Percentiles rank a stretch among this genome's conserved stretches.
Evolutionary conservation across 257 asterid genomes (phyloP).

Genomic region (Nicotiana noctiflora): DNA sequence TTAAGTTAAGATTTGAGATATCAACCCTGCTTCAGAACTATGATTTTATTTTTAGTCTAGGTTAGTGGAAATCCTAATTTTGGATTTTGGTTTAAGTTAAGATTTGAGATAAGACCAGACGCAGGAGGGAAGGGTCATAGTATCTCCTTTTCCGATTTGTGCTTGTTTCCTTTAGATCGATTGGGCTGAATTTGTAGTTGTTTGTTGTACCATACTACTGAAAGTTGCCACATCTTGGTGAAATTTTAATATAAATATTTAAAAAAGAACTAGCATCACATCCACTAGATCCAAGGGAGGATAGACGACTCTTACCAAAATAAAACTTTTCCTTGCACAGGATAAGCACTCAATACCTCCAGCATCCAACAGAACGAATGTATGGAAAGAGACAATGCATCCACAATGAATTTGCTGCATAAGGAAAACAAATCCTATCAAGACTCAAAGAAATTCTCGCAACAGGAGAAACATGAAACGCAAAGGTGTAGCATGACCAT

Average conservation of each 20-base stretch:
- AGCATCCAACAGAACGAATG: constrained; percentile 95
- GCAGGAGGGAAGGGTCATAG: not conserved
- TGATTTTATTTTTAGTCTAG: not conserved
- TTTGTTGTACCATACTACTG: not conserved
- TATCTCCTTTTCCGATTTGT: not conserved
- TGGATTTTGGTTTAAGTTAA: not conserved
- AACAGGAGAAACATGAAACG: not conserved
- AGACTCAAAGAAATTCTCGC: not conserved
- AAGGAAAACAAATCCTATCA: constrained; percentile 16
- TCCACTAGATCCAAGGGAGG: not conserved
- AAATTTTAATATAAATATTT: not conserved
- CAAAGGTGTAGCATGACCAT: not conserved
- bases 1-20: not conserved
- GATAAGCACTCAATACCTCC: constrained; percentile 97
- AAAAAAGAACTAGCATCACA: not conserved
- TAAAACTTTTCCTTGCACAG: constrained; percentile 85
- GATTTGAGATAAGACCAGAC: not conserved
- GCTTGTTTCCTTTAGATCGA: not conserved
- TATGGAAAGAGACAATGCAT: constrained; percentile 96
- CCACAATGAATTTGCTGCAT: constrained; percentile 99
- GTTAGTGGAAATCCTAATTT: not conserved
- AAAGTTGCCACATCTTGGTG: not conserved
- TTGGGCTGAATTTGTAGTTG: not conserved
- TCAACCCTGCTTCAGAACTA: not conserved
- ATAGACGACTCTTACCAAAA: constrained; percentile 51